These are phyloP conservation scores for Aspergillus puulaauensis DNA, from an alignment of 2,329 filamentous ascomycete species.

Conservation along the genomic window DNA sequence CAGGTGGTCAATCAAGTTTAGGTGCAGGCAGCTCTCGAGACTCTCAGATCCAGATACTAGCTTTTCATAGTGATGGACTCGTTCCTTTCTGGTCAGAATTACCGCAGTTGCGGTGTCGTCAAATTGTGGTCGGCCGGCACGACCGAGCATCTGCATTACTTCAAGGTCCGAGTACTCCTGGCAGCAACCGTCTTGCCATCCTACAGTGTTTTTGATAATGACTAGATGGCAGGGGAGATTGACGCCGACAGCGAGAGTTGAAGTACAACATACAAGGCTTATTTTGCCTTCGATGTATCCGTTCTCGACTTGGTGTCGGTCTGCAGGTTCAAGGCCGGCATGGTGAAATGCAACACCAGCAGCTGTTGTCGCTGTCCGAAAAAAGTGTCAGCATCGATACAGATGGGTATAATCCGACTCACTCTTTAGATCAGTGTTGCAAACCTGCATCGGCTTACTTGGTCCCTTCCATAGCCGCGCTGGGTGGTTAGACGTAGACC, in stretches of 20 bases:
- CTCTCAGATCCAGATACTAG: slow-evolving; percentile 72
- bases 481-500: slow-evolving; percentile 51
- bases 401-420: slow-evolving; percentile 18
- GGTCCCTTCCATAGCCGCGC: slow-evolving; percentile 66
- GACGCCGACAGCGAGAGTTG: slow-evolving; percentile 78
- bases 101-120: slow-evolving; percentile 73
- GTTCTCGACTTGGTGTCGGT: slow-evolving; percentile 66
- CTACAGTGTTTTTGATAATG: slow-evolving; percentile 75
- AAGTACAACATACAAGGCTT: slow-evolving; percentile 81
- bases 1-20: slow-evolving; percentile 77
- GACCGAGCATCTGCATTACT: slow-evolving; percentile 87
- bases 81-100: slow-evolving; percentile 72
- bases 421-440: slow-evolving; percentile 62
- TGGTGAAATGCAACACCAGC: slow-evolving; percentile 80
- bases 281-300: slow-evolving; percentile 70
- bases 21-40: slow-evolving; percentile 75
- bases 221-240: slow-evolving; percentile 83
- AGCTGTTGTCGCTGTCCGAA: slow-evolving; percentile 41
- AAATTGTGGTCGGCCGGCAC: slow-evolving; percentile 80
- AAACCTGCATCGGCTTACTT: slow-evolving; percentile 49
- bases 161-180: slow-evolving; percentile 80
- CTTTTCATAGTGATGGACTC: slow-evolving; percentile 65
- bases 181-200: slow-evolving; percentile 59
- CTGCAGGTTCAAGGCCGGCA: slow-evolving; percentile 66
- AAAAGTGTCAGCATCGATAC: slow-evolving; percentile 7